phyloP scores from a whole-genome alignment of 179 eudicot species.

The Amaranthus tricolor region DNA sequence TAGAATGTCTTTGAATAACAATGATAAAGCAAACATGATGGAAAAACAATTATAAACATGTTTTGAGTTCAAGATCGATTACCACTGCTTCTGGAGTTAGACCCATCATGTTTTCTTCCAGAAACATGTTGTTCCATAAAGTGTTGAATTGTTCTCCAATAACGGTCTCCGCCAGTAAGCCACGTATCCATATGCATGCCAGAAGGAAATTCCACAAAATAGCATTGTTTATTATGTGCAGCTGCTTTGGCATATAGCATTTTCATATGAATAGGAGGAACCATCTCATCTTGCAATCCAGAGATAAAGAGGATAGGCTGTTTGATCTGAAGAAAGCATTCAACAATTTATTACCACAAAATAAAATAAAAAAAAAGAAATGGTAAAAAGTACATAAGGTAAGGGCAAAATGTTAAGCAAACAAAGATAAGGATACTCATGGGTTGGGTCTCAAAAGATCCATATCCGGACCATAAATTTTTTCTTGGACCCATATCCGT shows the following conservation, averaged over 20 bases:
- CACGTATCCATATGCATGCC: conserved; percentile 99
- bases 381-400: too few species aligned
- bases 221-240: conserved; percentile 57
- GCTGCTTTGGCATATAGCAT: conserved; percentile 93
- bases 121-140: conserved; percentile 49
- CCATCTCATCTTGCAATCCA: conserved; percentile 95
- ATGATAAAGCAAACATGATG: neutral
- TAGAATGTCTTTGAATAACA: neutral
- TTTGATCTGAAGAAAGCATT: conserved; percentile 50
- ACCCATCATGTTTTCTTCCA: conserved; percentile 30
- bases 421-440: too few species aligned
- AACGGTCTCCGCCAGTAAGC: conserved; percentile 87
- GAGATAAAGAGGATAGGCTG: conserved; percentile 91
- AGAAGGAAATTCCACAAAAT: conserved; percentile 72
- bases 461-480: too few species aligned
- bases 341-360: neutral
- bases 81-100: conserved; percentile 34
- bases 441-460: too few species aligned
- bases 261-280: conserved; percentile 85
- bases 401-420: too few species aligned
- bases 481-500: too few species aligned
- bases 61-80: neutral
- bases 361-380: too few species aligned
- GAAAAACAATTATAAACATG: neutral
- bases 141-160: conserved; percentile 67